A percentile compares a stretch with the other conserved stretches of the same genome.
Evolutionary conservation across 108 stramenopile genomes (phyloP).

Genomic region (Cylindrotheca fusiformis): DNA sequence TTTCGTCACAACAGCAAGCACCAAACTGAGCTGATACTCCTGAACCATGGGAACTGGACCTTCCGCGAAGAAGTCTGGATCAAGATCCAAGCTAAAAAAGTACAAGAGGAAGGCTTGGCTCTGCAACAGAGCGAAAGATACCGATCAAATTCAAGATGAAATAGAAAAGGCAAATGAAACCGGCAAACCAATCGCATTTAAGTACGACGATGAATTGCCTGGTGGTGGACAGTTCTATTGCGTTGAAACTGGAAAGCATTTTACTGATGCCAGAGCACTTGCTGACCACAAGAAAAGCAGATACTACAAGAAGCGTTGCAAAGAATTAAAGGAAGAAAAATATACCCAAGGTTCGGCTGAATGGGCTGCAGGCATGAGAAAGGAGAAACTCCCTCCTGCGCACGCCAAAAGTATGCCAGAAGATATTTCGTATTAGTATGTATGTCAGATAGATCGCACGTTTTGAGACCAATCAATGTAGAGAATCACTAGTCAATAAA

Average conservation of each 20-base stretch:
- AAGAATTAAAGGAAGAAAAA: conserved; percentile 90
- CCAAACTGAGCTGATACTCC: neutral
- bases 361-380: conserved; percentile 84
- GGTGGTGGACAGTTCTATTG: conserved; percentile 99
- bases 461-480: too few species aligned
- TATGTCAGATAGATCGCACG: too few species aligned
- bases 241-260: conserved; percentile 92
- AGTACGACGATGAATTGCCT: conserved; percentile 94
- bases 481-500: too few species aligned
- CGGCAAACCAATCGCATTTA: conserved; percentile 71
- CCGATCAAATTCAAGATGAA: conserved; percentile 97
- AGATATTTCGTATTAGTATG: too few species aligned
- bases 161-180: conserved; percentile 71
- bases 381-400: conserved; percentile 85
- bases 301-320: conserved; percentile 85
- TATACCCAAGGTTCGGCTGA: conserved; percentile 79
- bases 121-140: conserved; percentile 83
- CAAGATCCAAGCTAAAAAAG: conserved; percentile 84
- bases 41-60: conserved; percentile 43
- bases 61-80: conserved; percentile 61
- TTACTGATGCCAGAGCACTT: conserved; percentile 86
- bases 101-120: conserved; percentile 85
- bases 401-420: conserved; percentile 59
- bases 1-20: neutral
- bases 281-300: conserved; percentile 92